Base-by-base conservation (phyloP, 495 filamentous ascomycete genomes). In the Penicillium lagena region DNA sequence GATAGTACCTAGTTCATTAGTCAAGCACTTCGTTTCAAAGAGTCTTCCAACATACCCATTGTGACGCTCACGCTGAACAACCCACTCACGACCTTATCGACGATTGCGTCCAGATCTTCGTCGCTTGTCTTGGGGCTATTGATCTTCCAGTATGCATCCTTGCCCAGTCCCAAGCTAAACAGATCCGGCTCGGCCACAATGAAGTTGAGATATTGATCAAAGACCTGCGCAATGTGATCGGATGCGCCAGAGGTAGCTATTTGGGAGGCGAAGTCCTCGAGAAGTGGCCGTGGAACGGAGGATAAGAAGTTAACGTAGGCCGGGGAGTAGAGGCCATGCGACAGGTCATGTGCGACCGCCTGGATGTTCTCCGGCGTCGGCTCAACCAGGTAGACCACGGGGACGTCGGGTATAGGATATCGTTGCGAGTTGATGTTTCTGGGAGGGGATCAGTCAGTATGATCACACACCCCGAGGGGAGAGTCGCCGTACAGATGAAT, bases 271-370 rank as follows among this genome's bases (percentile, higher is more conserved):
- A 97, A 97, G 49, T 97, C 91, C 72, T 99, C 94, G 40, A 99
- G 81, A 17, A 99, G 73, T 11, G 90, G 85, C 39, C 94, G 79
- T 2, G 93, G 89, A 49, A 99, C 86, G 29, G 94, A 97, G 38
- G 87, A 90, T 27, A 99, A 79, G 63, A 97, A 97, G 70, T 99
- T 99, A 63, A 99, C 81, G 56, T 96, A 93, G 53, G 94, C 91
- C 2, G 89, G 87, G 43, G 89, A 86, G 66, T 99, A 99, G 27
- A 99, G 77, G 34, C 80, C 83, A 46, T 82, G 86, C 32, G 90
- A 78, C 12, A 99, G 80, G 56, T 99, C 94, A 37, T 73, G 75
- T n/a, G 87, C 90, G 43, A 99, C 90, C 27, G 78, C 72, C 54
- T 86, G 77, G 22, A 96, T 74, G 51, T 97, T 96, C 35, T 79